A percentile compares a stretch with the other conserved stretches of the same genome.
Conservation (phyloP, 495 filamentous ascomycete genomes). For the Cercophora sp. region DNA sequence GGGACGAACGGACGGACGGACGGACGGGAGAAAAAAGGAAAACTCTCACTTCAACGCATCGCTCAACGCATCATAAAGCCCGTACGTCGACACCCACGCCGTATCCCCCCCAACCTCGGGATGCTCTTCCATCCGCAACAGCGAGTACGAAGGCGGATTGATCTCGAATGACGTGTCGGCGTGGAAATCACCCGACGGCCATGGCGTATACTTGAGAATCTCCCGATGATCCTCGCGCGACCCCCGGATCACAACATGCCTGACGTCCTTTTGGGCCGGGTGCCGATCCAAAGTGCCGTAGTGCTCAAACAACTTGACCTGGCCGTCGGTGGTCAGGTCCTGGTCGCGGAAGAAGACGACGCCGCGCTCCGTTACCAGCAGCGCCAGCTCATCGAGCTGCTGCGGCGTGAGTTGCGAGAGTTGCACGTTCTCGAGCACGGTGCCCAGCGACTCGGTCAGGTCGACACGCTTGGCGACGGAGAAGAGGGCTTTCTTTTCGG, state of each 20-base stretch:
- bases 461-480: conserved; percentile 40
- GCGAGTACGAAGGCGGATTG: conserved; percentile 49
- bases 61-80: conserved; percentile 49
- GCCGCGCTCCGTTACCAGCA: conserved; percentile 43
- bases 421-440: conserved; percentile 44
- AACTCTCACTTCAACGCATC: conserved; percentile 26
- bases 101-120: conserved; percentile 52
- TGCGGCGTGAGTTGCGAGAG: conserved; percentile 38
- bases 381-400: conserved; percentile 44
- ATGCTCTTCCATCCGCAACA: conserved; percentile 54
- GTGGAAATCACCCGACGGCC: conserved; percentile 42
- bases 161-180: conserved; percentile 52
- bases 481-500: conserved; percentile 47
- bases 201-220: conserved; percentile 37
- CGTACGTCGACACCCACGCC: conserved; percentile 50
- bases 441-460: conserved; percentile 53
- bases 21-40: background rate
- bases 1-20: background rate
- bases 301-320: conserved; percentile 51
- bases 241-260: conserved; percentile 32
- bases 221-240: conserved; percentile 38
- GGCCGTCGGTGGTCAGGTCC: conserved; percentile 47
- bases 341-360: conserved; percentile 51
- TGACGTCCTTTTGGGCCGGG: conserved; percentile 45
- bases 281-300: conserved; percentile 48